Evolutionary conservation across 495 filamentous ascomycete genomes (phyloP).

Genomic region (Lepidopterella palustris): DNA sequence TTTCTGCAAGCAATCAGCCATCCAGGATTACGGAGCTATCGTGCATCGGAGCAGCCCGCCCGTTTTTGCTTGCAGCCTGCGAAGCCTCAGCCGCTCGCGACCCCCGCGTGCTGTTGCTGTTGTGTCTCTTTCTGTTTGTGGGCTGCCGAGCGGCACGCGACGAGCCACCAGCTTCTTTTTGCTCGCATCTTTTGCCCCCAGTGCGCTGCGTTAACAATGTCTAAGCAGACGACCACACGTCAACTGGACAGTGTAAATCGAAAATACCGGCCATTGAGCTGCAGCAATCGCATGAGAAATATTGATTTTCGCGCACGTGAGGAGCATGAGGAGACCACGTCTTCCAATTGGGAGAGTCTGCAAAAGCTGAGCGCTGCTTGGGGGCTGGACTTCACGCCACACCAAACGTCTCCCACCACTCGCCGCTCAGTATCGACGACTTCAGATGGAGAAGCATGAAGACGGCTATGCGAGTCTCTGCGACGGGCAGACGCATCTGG

Average conservation of each 20-base stretch:
- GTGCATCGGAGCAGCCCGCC: neutral
- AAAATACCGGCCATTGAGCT: neutral
- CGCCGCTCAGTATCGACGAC: neutral
- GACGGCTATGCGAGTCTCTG: neutral
- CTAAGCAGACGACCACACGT: neutral
- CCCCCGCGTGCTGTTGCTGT: neutral
- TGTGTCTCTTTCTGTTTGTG: neutral
- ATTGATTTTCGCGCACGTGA: conserved; percentile 4
- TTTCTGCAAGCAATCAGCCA: neutral
- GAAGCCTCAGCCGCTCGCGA: neutral
- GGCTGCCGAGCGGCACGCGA: neutral
- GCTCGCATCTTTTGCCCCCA: neutral
- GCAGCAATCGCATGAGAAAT: neutral
- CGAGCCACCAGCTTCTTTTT: neutral
- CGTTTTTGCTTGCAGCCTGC: neutral
- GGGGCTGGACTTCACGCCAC: neutral
- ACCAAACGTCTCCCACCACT: neutral
- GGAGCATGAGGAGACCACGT: neutral
- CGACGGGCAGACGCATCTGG: neutral
- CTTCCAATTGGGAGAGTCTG: neutral
- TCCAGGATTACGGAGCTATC: too few species aligned
- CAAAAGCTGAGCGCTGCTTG: neutral
- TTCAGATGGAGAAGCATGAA: neutral
- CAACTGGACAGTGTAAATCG: neutral
- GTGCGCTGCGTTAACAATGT: neutral